Evolutionary conservation across 2,329 filamentous ascomycete species (phyloP).

Genomic region (Penicillium sp.): DNA sequence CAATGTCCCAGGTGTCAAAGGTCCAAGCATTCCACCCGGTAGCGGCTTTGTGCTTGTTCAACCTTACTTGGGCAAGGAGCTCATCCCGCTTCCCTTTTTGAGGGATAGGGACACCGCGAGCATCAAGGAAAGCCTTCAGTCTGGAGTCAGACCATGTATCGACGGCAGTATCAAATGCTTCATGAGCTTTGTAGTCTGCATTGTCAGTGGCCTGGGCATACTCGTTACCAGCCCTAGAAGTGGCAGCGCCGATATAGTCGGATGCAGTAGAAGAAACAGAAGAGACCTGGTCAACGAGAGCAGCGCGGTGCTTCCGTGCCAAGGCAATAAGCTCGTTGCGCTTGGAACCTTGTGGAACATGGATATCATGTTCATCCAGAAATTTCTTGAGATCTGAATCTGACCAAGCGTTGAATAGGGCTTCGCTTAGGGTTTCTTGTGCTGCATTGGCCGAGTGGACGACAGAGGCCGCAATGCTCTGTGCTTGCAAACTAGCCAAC

Average conservation of each 20-base stretch:
- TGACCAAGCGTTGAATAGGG: slow-evolving; percentile 86
- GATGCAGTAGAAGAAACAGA: slow-evolving; percentile 58
- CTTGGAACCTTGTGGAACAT: slow-evolving; percentile 90
- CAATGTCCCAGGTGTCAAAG: slow-evolving; percentile 75
- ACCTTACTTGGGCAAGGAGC: slow-evolving; percentile 74
- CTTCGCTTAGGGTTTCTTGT: slow-evolving; percentile 77
- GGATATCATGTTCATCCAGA: slow-evolving; percentile 86
- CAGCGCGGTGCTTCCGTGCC: slow-evolving; percentile 82
- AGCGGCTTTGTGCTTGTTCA: slow-evolving; percentile 72
- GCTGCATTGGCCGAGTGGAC: slow-evolving; percentile 70
- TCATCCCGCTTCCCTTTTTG: slow-evolving; percentile 73
- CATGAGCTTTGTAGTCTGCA: slow-evolving; percentile 64
- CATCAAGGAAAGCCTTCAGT: slow-evolving; percentile 77
- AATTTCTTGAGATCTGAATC: slow-evolving; percentile 91
- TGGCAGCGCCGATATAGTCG: slow-evolving; percentile 68
- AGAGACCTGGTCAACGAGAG: slow-evolving; percentile 51
- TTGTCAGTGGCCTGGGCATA: slow-evolving; percentile 77
- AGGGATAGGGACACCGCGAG: slow-evolving; percentile 75
- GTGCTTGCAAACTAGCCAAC: slow-evolving; percentile 71
- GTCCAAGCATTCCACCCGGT: slow-evolving; percentile 74
- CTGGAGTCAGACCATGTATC: slow-evolving; percentile 74
- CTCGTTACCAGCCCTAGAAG: slow-evolving; percentile 74
- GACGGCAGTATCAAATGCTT: slow-evolving; percentile 69
- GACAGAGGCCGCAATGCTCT: slow-evolving; percentile 64
- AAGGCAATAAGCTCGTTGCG: slow-evolving; percentile 87